phyloP scores from a whole-genome alignment of 1,284 basidiomycete species.

The Schizophyllum amplum region DNA sequence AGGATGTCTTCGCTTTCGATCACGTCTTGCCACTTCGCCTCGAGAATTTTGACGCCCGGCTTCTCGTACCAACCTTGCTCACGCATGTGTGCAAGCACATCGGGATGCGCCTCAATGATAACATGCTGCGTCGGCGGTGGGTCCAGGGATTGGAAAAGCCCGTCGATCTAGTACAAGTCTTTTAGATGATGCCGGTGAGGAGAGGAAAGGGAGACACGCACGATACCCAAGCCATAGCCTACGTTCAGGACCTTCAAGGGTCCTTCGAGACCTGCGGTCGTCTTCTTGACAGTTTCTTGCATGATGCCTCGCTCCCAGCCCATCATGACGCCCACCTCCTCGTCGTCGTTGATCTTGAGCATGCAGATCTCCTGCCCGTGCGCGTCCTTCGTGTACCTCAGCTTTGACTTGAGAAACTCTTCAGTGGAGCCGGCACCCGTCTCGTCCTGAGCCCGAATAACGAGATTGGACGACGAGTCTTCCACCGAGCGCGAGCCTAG shows the following conservation, averaged over 20 bases:
- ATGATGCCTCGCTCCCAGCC: slow-evolving; percentile 87
- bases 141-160: slow-evolving; percentile 64
- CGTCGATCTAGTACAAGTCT: slow-evolving; percentile 65
- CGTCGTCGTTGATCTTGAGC: slow-evolving; percentile 55
- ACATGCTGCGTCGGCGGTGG: slow-evolving; percentile 68
- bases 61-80: slow-evolving; percentile 70
- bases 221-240: slow-evolving; percentile 93
- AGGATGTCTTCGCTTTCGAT: slow-evolving; percentile 50
- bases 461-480: slow-evolving; percentile 35
- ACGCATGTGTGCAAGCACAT: slow-evolving; percentile 78
- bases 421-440: slow-evolving; percentile 72
- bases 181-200: slow-evolving; percentile 5
- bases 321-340: slow-evolving; percentile 91
- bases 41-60: slow-evolving; percentile 73
- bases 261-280: slow-evolving; percentile 41
- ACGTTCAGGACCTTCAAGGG: slow-evolving; percentile 63
- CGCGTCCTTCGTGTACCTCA: slow-evolving; percentile 67
- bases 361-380: slow-evolving; percentile 79
- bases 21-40: slow-evolving; percentile 90
- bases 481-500: slow-evolving; percentile 37
- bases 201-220: slow-evolving; percentile 33
- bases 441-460: slow-evolving; percentile 49
- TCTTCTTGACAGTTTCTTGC: slow-evolving; percentile 57
- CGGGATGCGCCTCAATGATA: slow-evolving; percentile 93
- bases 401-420: slow-evolving; percentile 64